Percentiles rank a stretch among this genome's conserved stretches.
Conservation (phyloP, 2,329 filamentous ascomycete genomes). For the Epichloe elymi region DNA sequence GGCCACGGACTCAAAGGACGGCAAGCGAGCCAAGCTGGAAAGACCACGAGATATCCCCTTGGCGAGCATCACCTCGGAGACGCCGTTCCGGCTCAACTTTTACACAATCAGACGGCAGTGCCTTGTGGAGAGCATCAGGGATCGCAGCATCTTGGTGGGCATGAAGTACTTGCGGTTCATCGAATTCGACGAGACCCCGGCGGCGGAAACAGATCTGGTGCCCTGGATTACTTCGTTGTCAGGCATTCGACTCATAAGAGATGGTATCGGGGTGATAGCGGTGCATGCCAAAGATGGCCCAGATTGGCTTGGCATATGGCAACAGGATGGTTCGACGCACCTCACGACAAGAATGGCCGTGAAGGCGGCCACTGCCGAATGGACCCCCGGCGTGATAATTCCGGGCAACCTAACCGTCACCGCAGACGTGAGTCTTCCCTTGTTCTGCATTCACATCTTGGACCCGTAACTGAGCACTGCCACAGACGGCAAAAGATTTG, state of each 20-base stretch:
- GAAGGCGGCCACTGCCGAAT: conserved; percentile 2
- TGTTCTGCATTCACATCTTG: neutral
- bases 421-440: conserved; percentile 5
- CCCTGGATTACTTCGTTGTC: neutral
- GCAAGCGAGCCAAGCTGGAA: conserved; percentile 1
- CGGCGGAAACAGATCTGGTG: neutral
- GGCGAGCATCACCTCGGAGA: neutral
- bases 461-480: neutral
- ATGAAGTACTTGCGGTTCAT: conserved; percentile 6
- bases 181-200: conserved; percentile 2
- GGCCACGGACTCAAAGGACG: neutral
- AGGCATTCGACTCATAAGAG: conserved; percentile 4
- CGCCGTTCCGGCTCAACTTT: conserved; percentile 6
- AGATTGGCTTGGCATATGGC: conserved; percentile 5
- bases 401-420: conserved; percentile 2
- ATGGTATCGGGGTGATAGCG: conserved; percentile 3
- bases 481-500: conserved; percentile 11
- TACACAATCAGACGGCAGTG: conserved; percentile 3
- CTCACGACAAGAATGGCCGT: neutral
- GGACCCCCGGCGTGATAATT: neutral
- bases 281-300: conserved; percentile 6
- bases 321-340: conserved; percentile 1
- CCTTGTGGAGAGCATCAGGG: conserved; percentile 1
- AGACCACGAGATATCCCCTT: conserved; percentile 1
- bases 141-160: neutral